Evolutionary conservation across 495 filamentous ascomycete species (phyloP), one percentile per base, ranked within the genome.

Genomic region (Platismatia glauca): DNA sequence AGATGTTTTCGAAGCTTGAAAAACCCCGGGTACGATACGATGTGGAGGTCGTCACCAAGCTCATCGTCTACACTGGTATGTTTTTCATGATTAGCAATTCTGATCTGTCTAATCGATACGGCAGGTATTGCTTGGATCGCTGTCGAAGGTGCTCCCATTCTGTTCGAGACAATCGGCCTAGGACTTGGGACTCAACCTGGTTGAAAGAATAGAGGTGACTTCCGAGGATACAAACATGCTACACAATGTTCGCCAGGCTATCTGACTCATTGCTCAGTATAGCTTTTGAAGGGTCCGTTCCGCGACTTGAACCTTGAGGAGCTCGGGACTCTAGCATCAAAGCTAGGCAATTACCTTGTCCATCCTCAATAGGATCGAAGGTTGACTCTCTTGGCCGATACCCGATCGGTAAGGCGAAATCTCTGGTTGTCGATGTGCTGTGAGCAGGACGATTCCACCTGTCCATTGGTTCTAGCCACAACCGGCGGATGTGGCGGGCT

Each of bases 21-120:
- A 91, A 86, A 73, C 91, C 94, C 24, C 84, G 94, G 59, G 91
- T 96, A 35, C 81, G 91, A 65, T 98, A 98, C 70, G 94, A 98
- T 76, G 93, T 97, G 12, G 94, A 98, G 71, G 93, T 98, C 27
- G 84, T 97, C 48, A 97, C 94, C 22, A 97, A 96, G 75, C 77
- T 98, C 58, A 88, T 98, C 69, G 91, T 98, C 46, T 98, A 98
- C 79, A 80, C 86, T 63, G 94, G 93, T 95, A 77, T 66, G 83
- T 76, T 55, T 57, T 53, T 58, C 41, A 55, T 39, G 55, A 55
- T 15, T 13, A 33, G 31, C 18, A 4, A 18, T 24, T 31, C 48
- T 37, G 18, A 7, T 1, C 1, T 43, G 34, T 20, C 48, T 61
- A n/a, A 61, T 52, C 7, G 15, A 22, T 59, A 68, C 58, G 4